Evolutionary conservation across 1,139 yeast species (phyloP), one percentile per base, ranked within the genome.

Genomic region (Citeromyces hawaiiensis): DNA sequence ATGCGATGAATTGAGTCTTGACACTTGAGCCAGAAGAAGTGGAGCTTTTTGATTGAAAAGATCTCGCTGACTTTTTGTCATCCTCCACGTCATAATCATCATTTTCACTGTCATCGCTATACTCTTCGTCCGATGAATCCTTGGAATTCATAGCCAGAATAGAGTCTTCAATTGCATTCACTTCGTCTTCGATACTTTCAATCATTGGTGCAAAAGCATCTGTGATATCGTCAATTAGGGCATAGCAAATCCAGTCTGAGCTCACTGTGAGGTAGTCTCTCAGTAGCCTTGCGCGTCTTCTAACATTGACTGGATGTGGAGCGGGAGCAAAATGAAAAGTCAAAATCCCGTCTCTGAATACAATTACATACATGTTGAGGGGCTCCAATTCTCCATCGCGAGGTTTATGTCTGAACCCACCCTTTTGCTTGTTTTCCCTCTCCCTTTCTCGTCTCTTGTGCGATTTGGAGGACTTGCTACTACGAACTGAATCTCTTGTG

Each of bases 201-300:
- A 91, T 88, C 79, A 91, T 77, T 1, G 98, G 98, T 0, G 94
- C 97, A 66, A 86, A 91, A 0, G 94, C 93, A 64, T 91, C 98
- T 1, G 97, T 88, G 46, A 91, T 86, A 56, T 91, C 97, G 63
- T 91, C 98, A 53, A 91, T 87, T 47, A 91, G 65, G 0, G 98
- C 98, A 61, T 91, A 91, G 3, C 96, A 91, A 38, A 91, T 81
- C 98, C 98, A 91, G 58, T 91, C 98, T 0, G 96, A 77, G 1
- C 93, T 76, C 4, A 91, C 95, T 2, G 85, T 83, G 45, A 91
- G 66, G 53, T 88, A 91, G 55, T 91, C 98, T 46, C 82, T 72
- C 46, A 91, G 68, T 46, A 91, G 64, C 42, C 98, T 68, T 0
- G 94, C 94, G 53, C 98, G 75, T 55, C 97, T 72, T 50, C 98